These are phyloP conservation scores for Taxillus chinensis DNA, from an alignment of 164 flowering plant genomes.

Conservation along the genomic window DNA sequence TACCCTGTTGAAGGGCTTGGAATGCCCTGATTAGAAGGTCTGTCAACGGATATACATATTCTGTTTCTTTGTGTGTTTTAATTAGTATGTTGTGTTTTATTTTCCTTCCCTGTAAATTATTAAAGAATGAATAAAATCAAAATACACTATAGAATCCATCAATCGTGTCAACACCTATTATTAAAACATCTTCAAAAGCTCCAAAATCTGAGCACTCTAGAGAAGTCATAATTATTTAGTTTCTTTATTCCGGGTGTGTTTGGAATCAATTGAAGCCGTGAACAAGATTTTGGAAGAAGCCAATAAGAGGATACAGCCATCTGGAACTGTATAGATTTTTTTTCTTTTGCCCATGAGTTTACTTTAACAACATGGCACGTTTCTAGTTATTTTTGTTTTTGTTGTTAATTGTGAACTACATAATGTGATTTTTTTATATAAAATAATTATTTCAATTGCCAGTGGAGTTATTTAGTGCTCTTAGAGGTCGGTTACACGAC, in stretches of 20 bases:
- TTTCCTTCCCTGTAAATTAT: too few relatives aligned
- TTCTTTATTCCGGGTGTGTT: slow-evolving; percentile 45
- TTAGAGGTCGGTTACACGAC: slow-evolving; percentile 76
- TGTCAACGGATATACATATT: not conserved
- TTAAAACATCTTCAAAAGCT: not conserved
- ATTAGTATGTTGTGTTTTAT: not conserved
- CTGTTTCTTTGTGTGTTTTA: not conserved
- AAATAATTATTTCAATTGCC: slow-evolving; percentile 5
- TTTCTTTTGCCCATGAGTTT: not conserved
- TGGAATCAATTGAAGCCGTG: slow-evolving; percentile 93
- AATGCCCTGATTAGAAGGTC: slow-evolving; percentile 98
- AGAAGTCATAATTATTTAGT: not conserved
- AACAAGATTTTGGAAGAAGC: slow-evolving; percentile 91
- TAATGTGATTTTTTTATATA: not conserved
- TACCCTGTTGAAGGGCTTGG: slow-evolving; percentile 63
- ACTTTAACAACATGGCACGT: not conserved
- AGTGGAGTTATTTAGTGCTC: slow-evolving; percentile 91
- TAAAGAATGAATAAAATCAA: not conserved
- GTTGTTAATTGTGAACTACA: not conserved
- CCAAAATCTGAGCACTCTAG: not conserved
- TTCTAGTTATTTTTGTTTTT: not conserved
- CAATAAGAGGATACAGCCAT: slow-evolving; percentile 83
- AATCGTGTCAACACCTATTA: not conserved
- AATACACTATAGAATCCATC: not conserved
- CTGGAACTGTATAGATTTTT: slow-evolving; percentile 60